Evolutionary conservation across 2,329 filamentous ascomycete genomes (phyloP).

Genomic region (Apiospora arundinis): DNA sequence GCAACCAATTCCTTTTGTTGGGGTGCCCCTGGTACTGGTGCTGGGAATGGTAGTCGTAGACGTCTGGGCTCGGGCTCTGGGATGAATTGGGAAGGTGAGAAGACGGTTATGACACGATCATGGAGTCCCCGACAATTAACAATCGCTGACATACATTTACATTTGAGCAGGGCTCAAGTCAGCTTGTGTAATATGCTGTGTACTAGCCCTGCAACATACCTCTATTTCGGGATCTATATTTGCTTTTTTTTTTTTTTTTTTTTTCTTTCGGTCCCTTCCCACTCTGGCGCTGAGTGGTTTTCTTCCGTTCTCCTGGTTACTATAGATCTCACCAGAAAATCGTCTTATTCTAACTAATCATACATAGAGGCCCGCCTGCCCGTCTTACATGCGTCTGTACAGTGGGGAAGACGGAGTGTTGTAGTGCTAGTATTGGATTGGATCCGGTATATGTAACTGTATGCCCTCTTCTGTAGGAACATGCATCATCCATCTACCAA

Average conservation of each 20-base stretch:
- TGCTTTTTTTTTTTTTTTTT: not conserved
- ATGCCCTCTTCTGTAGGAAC: not conserved
- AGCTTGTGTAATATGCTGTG: not conserved
- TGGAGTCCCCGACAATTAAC: not conserved
- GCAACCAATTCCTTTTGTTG: not conserved
- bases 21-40: not conserved
- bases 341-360: too few species aligned
- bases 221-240: not conserved
- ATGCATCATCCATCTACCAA: not conserved
- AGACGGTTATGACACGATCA: not conserved
- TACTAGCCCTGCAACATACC: too few species aligned
- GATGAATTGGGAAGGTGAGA: slow-evolving; percentile 9
- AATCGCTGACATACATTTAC: not conserved
- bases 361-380: not conserved
- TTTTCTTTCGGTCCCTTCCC: too few species aligned
- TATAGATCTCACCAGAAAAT: not conserved
- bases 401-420: not conserved
- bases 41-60: not conserved
- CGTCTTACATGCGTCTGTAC: slow-evolving; percentile 1
- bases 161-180: not conserved
- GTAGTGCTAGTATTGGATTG: not conserved
- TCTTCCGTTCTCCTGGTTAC: not conserved
- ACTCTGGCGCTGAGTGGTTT: too few species aligned
- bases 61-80: not conserved
- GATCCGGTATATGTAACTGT: not conserved